These are phyloP conservation scores for Lachancea fermentati DNA, from an alignment of 805 yeast species.

Conservation along the genomic window DNA sequence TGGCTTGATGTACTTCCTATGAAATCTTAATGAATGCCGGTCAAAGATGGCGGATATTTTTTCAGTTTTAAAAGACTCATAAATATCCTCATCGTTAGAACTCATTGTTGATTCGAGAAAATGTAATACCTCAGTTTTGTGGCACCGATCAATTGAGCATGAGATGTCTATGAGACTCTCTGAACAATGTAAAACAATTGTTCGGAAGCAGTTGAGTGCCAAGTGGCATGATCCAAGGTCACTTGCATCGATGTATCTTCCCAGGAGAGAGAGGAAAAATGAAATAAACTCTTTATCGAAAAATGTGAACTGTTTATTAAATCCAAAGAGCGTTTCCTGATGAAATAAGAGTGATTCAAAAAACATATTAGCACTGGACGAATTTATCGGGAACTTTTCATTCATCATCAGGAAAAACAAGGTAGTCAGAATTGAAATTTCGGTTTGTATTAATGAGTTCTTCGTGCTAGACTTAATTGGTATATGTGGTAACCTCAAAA, in stretches of 20 bases:
- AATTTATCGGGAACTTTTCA: conserved; percentile 14
- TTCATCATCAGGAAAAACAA: conserved; percentile 13
- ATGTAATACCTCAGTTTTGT: neutral
- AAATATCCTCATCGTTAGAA: conserved; percentile 4
- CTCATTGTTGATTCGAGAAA: neutral
- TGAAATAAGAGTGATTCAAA: conserved; percentile 28
- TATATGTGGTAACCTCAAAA: neutral
- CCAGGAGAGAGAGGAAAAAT: neutral
- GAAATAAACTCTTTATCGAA: conserved; percentile 21
- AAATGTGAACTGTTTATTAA: conserved; percentile 32
- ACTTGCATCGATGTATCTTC: conserved; percentile 17
- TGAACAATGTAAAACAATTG: conserved; percentile 31
- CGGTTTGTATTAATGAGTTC: neutral
- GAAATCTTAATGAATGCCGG: neutral
- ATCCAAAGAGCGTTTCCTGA: conserved; percentile 27
- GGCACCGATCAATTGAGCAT: conserved; percentile 24
- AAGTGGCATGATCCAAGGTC: conserved; percentile 12
- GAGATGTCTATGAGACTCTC: conserved; percentile 25
- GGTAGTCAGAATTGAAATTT: neutral
- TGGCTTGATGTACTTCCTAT: neutral
- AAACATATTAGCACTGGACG: conserved; percentile 28
- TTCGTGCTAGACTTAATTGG: neutral
- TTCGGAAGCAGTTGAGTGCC: conserved; percentile 31
- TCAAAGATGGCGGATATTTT: neutral
- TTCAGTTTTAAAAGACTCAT: neutral